Conservation (phyloP, 106 monocot species). For the Dioscorea alata region DNA sequence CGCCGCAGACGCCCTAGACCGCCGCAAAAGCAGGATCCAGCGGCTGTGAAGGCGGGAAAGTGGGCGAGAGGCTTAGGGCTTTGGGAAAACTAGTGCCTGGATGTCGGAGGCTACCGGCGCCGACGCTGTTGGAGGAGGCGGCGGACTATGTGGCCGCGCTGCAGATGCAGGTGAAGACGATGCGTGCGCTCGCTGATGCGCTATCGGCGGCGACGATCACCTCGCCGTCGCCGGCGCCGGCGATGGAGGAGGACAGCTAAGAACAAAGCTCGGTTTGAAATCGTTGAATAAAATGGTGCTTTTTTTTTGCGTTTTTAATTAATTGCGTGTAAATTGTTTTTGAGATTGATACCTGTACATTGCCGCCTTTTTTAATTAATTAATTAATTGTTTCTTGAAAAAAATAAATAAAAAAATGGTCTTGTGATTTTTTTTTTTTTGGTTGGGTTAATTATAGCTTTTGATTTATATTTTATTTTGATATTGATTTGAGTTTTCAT, state of each 20-base stretch:
- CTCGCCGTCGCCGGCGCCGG: neutral
- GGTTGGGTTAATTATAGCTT: no score
- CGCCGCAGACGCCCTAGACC: neutral
- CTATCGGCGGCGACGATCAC: conserved; percentile 23
- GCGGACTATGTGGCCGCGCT: conserved; percentile 85
- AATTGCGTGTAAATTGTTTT: no score
- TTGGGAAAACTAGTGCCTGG: conserved; percentile 58
- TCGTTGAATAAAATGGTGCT: neutral
- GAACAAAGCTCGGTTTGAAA: neutral
- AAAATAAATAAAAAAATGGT: no score
- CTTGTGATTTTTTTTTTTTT: no score
- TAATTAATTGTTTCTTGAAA: no score
- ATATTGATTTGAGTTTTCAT: no score
- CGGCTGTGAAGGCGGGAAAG: conserved; percentile 18
- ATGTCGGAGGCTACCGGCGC: conserved; percentile 41
- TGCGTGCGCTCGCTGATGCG: conserved; percentile 63
- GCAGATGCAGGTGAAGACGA: conserved; percentile 84
- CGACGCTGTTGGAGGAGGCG: conserved; percentile 57
- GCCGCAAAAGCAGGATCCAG: neutral
- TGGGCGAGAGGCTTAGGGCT: conserved; percentile 45
- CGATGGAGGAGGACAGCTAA: neutral
- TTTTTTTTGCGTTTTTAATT: no score
- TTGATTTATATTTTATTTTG: no score
- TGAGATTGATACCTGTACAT: no score
- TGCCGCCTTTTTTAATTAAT: no score